A percentile compares a stretch with the other conserved stretches of the same genome.
Conservation (phyloP, 2,329 filamentous ascomycete species). For the Neurospora sp. region DNA sequence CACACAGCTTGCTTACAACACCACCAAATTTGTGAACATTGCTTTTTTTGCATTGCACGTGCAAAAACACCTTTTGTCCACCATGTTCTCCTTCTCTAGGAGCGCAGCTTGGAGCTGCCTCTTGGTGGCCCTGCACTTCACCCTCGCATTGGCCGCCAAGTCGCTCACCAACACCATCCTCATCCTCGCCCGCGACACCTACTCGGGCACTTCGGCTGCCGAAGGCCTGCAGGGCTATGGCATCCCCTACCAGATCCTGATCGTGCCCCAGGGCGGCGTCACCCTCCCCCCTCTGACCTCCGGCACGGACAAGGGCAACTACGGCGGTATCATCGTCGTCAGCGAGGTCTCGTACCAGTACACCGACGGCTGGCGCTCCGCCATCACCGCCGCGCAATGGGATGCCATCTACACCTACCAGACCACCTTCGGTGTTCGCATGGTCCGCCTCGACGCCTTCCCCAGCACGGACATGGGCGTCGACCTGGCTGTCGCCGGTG, state of each 20-base stretch:
- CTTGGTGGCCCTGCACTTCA: neutral
- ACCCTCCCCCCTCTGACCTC: conserved; percentile 42
- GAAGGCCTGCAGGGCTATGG: conserved; percentile 50
- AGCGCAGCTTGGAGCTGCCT: neutral
- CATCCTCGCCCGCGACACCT: conserved; percentile 42
- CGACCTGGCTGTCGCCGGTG: conserved; percentile 13
- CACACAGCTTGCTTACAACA: neutral
- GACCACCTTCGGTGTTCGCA: conserved; percentile 44
- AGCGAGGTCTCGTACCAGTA: conserved; percentile 46
- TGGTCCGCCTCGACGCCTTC: conserved; percentile 50
- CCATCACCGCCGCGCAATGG: conserved; percentile 47
- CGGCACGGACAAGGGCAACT: conserved; percentile 40
- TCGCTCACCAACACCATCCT: conserved; percentile 38
- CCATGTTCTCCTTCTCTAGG: neutral
- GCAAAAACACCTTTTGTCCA: neutral
- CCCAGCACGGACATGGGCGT: conserved; percentile 37
- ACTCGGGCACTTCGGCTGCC: conserved; percentile 36
- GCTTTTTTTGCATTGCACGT: neutral
- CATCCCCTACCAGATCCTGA: conserved; percentile 45
- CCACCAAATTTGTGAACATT: neutral
- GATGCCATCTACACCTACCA: conserved; percentile 47
- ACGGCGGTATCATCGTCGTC: conserved; percentile 46
- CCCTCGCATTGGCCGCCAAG: conserved; percentile 10
- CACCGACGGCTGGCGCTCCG: conserved; percentile 36
- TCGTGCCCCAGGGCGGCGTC: conserved; percentile 43